Evolutionary conservation across 495 filamentous ascomycete species (phyloP).

Genomic region (Tricharina praecox): DNA sequence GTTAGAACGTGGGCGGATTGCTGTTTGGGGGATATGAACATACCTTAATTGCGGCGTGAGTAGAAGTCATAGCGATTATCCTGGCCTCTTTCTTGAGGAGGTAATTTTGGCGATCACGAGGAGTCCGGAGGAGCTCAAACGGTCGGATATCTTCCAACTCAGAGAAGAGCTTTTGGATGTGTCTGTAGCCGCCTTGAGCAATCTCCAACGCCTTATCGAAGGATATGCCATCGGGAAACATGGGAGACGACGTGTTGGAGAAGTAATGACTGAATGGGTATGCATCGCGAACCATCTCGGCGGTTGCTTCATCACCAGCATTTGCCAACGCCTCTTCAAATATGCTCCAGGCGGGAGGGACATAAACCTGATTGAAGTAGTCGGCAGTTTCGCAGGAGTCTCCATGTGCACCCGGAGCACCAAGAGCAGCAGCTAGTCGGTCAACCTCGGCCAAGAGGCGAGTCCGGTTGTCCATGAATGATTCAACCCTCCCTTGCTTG

Average conservation of each 20-base stretch:
- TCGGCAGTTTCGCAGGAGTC: slow-evolving; percentile 91
- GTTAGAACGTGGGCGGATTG: slow-evolving; percentile 3
- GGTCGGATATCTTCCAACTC: slow-evolving; percentile 87
- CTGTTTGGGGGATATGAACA: neutral
- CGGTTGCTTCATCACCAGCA: slow-evolving; percentile 32
- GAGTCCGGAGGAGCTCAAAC: slow-evolving; percentile 78
- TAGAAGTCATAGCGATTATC: slow-evolving; percentile 95
- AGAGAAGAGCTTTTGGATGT: slow-evolving; percentile 80
- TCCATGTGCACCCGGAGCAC: slow-evolving; percentile 76
- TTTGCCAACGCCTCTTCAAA: slow-evolving; percentile 37
- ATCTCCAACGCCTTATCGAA: slow-evolving; percentile 59
- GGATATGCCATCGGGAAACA: slow-evolving; percentile 49
- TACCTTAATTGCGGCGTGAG: slow-evolving; percentile 86
- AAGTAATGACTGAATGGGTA: slow-evolving; percentile 92
- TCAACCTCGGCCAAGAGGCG: slow-evolving; percentile 70
- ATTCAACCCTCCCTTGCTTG: slow-evolving; percentile 90
- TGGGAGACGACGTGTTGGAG: slow-evolving; percentile 65
- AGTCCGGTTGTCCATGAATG: slow-evolving; percentile 77
- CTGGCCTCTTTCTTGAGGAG: slow-evolving; percentile 86
- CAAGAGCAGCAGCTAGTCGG: slow-evolving; percentile 64
- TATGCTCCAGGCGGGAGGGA: slow-evolving; percentile 72
- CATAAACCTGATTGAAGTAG: slow-evolving; percentile 87
- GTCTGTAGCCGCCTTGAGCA: slow-evolving; percentile 70
- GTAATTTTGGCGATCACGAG: slow-evolving; percentile 87
- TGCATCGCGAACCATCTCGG: slow-evolving; percentile 44